Evolutionary conservation across 1,284 basidiomycete species (phyloP).

Genomic region (Rhizoctonia solani): DNA sequence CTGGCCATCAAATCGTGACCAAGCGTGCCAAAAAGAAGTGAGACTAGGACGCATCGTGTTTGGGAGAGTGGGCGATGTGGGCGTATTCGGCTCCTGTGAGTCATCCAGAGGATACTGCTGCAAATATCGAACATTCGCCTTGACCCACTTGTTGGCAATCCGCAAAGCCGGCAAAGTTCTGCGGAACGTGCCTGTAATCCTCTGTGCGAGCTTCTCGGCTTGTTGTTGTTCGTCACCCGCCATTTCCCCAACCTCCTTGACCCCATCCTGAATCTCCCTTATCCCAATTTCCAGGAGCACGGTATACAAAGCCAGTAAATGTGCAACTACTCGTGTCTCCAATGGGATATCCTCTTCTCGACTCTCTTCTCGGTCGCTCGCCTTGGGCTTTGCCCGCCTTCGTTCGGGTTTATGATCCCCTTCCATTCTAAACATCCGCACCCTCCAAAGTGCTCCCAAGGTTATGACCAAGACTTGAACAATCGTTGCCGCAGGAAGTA

Average conservation of each 20-base stretch:
- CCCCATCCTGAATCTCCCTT: constrained; percentile 50
- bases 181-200: constrained; percentile 84
- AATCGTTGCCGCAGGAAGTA: constrained; percentile 75
- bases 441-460: constrained; percentile 81
- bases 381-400: constrained; percentile 48
- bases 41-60: constrained; percentile 40
- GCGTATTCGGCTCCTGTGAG: background rate
- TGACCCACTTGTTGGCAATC: constrained; percentile 88
- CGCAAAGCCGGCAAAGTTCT: constrained; percentile 86
- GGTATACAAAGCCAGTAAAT: constrained; percentile 73
- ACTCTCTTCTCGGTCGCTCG: constrained; percentile 44
- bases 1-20: constrained; percentile 67
- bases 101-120: constrained; percentile 20
- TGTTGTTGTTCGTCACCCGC: constrained; percentile 56
- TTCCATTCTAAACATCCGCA: constrained; percentile 60
- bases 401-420: background rate
- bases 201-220: constrained; percentile 66
- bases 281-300: constrained; percentile 70
- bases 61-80: background rate
- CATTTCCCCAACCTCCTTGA: constrained; percentile 31
- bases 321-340: constrained; percentile 72
- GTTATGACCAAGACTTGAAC: constrained; percentile 73
- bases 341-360: constrained; percentile 45
- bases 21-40: constrained; percentile 70
- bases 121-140: constrained; percentile 77